These are phyloP conservation scores for Eucalyptus lansdowneana DNA, from an alignment of 345 rosid genomes.

Conservation along the genomic window DNA sequence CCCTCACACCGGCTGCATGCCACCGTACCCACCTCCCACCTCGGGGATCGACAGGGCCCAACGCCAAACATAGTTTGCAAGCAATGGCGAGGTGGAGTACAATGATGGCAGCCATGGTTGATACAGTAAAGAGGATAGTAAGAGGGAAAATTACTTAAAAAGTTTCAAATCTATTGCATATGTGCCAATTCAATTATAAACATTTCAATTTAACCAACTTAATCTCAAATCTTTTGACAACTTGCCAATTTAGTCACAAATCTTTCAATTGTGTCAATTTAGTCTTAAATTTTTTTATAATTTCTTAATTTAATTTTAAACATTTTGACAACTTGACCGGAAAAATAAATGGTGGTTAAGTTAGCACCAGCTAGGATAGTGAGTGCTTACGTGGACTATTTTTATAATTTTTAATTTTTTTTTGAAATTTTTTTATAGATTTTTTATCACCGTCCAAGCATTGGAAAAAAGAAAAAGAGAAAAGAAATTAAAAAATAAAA, in stretches of 20 bases:
- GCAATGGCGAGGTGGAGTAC: background rate
- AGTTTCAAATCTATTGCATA: background rate
- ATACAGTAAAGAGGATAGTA: background rate
- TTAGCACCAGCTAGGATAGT: rapidly evolving
- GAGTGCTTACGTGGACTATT: background rate
- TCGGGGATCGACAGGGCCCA: background rate
- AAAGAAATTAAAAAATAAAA: no score
- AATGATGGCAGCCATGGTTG: background rate
- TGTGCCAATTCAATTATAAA: background rate
- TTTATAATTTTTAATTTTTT: no score
- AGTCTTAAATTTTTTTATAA: background rate
- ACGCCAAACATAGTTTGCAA: background rate
- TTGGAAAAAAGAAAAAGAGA: background rate
- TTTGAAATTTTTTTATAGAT: no score
- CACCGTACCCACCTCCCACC: background rate
- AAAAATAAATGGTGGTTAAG: background rate
- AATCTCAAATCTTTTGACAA: background rate
- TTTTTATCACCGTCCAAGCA: background rate
- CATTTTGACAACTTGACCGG: no score
- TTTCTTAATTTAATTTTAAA: background rate
- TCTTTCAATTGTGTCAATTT: background rate
- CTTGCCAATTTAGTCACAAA: background rate
- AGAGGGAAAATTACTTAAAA: background rate
- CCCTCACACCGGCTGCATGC: background rate
- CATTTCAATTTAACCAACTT: background rate